Evolutionary conservation across 176 grass and related monocot genomes (phyloP).

Genomic region (Avena eriantha): DNA sequence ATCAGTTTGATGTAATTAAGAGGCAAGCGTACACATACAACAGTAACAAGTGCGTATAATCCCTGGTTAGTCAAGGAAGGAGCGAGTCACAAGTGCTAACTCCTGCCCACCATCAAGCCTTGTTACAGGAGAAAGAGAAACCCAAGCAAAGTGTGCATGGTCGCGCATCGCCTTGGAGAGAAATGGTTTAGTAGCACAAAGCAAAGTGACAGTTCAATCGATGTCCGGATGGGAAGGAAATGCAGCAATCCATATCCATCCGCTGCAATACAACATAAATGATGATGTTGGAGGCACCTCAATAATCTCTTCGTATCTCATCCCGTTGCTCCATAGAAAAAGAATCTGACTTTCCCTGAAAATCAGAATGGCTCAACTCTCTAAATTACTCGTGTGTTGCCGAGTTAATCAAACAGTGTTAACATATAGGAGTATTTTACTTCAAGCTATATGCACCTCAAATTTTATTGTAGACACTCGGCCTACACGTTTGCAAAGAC

Average conservation of each 20-base stretch:
- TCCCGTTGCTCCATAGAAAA: conserved; percentile 4
- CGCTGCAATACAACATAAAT: background rate
- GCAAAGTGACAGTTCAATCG: background rate
- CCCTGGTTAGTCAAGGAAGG: background rate
- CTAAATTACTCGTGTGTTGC: background rate
- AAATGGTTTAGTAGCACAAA: background rate
- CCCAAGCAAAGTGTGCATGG: background rate
- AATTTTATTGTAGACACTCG: background rate
- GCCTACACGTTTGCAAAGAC: background rate
- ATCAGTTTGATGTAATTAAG: conserved; percentile 1
- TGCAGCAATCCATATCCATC: background rate
- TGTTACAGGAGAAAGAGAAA: conserved; percentile 7
- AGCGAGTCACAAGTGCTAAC: background rate
- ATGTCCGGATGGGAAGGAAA: background rate
- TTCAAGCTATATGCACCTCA: background rate
- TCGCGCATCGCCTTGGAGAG: background rate
- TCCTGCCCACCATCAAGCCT: background rate
- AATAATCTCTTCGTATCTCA: background rate
- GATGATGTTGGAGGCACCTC: background rate
- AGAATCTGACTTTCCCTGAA: background rate
- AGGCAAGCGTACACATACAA: conserved; percentile 1
- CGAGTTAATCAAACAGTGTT: background rate
- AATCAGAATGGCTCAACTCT: conserved; percentile 14
- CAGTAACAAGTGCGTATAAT: background rate
- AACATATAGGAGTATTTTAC: background rate